A percentile compares a stretch with the other conserved stretches of the same genome.
Conservation (phyloP, 768 basidiomycete species). For the Phallus indusiatus region DNA sequence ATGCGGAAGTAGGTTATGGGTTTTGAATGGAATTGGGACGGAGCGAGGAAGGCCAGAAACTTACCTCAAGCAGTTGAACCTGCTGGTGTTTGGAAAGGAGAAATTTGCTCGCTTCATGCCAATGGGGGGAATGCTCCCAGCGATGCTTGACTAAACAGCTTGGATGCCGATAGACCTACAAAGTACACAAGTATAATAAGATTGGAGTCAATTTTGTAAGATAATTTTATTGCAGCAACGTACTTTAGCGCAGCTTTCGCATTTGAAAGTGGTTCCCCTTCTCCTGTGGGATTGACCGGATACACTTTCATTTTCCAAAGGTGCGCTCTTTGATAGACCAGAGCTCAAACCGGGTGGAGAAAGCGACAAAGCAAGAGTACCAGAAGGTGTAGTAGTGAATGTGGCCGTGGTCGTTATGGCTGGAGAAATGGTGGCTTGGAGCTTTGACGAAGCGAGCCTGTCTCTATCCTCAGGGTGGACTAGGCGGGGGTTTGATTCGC, state of each 20-base stretch:
- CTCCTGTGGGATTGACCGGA: slow-evolving; percentile 42
- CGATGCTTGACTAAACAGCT: slow-evolving; percentile 95
- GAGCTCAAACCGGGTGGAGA: slow-evolving; percentile 2
- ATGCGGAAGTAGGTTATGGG: too few species aligned
- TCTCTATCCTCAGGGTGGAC: slow-evolving; percentile 5
- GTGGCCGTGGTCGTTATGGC: background rate
- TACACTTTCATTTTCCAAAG: slow-evolving; percentile 17
- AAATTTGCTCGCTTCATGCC: slow-evolving; percentile 87
- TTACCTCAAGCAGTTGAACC: slow-evolving; percentile 88
- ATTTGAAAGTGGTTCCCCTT: slow-evolving; percentile 78
- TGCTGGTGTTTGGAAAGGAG: slow-evolving; percentile 94
- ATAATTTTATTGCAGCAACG: slow-evolving; percentile 10
- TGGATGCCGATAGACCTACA: slow-evolving; percentile 80
- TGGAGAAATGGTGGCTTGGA: background rate
- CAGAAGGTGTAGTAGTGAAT: background rate
- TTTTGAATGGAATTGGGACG: background rate
- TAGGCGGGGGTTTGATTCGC: slow-evolving; percentile 2
- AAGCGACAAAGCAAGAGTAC: background rate
- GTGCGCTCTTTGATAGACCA: slow-evolving; percentile 7
- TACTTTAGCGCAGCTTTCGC: slow-evolving; percentile 94
- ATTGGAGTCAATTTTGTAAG: slow-evolving; percentile 5
- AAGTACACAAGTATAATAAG: slow-evolving; percentile 5
- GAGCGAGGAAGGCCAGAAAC: slow-evolving; percentile 12
- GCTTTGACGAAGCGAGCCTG: background rate
- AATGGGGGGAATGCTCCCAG: slow-evolving; percentile 96